Evolutionary conservation across 2,329 filamentous ascomycete genomes (phyloP), one percentile per base, ranked within the genome.

Genomic region (Bretziella fagacearum): DNA sequence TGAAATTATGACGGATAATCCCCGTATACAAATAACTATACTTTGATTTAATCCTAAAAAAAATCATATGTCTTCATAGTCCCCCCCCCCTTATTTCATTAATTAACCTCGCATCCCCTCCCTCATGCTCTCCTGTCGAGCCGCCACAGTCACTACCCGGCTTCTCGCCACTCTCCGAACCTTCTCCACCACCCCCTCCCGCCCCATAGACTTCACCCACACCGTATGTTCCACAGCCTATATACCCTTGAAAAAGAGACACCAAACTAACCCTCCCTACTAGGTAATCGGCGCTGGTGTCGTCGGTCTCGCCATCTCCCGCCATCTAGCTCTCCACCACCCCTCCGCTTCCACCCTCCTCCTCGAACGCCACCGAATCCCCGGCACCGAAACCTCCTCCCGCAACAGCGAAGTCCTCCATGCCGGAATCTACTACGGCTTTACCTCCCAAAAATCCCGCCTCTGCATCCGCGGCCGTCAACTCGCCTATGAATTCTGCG

Each of bases 351-450:
- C 74, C 2, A 89, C 84, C 0, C 69, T 94, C 10, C 67, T 94
- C 46, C 75, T 95, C 1, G 87, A 95, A 63, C 77, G 82, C 22
- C 83, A 94, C 66, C 62, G 68, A 18, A 69, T 72, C 44, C 70
- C 83, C 22, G 87, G 87, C 43, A 89, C 77, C 23, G 87, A 53
- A 65, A 94, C 86, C 0, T 87, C 81, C 52, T 84, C 81, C 53
- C 79, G 87, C 54, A 95, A 94, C 66, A 89, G 82, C 58, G 87
- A 96, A 71, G 89, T 96, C 47, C 93, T 98, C 55, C 91, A 98
- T 61, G 91, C 84, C 1, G 91, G 91, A 11, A 72, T 96, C 53
- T 96, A 95, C 70, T 95, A 95, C 62, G 84, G 82, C 13, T 59
- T 69, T 4, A 62, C 65, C 33, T 80, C 78, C 1, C 74, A 95